A percentile compares a stretch with the other conserved stretches of the same genome.
Evolutionary conservation across 2,329 filamentous ascomycete genomes (phyloP).

Genomic region (Alternaria solani): DNA sequence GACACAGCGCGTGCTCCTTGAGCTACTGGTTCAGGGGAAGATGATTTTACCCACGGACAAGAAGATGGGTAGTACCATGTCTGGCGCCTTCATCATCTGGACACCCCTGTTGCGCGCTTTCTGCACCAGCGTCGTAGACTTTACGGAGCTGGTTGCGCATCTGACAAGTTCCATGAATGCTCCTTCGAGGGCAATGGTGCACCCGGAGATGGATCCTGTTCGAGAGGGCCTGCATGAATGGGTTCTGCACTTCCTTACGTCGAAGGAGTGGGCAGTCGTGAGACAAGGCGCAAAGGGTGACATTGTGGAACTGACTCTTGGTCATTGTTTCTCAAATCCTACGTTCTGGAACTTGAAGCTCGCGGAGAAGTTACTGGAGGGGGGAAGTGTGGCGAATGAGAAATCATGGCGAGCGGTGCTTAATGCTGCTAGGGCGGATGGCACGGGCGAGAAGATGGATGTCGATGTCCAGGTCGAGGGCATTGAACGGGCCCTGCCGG

Average conservation of each 20-base stretch:
- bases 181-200: not conserved
- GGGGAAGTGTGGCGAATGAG: constrained; percentile 19
- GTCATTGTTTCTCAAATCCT: constrained; percentile 48
- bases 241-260: constrained; percentile 58
- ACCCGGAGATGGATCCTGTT: constrained; percentile 36
- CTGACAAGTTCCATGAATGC: constrained; percentile 50
- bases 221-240: constrained; percentile 59
- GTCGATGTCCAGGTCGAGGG: constrained; percentile 18
- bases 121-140: constrained; percentile 46
- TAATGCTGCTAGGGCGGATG: constrained; percentile 35
- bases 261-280: constrained; percentile 47
- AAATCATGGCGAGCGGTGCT: constrained; percentile 39
- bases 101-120: constrained; percentile 51
- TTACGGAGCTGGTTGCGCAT: constrained; percentile 44
- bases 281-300: constrained; percentile 9
- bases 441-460: constrained; percentile 7
- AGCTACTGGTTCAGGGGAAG: constrained; percentile 46
- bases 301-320: constrained; percentile 22
- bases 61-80: constrained; percentile 46
- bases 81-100: constrained; percentile 58
- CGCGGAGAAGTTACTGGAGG: constrained; percentile 43
- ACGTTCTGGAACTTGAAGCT: constrained; percentile 50
- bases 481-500: not conserved
- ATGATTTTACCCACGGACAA: constrained; percentile 49
- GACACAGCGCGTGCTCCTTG: constrained; percentile 15